phyloP scores from a whole-genome alignment of 2,329 filamentous ascomycete species.

The Venturia nashicola region DNA sequence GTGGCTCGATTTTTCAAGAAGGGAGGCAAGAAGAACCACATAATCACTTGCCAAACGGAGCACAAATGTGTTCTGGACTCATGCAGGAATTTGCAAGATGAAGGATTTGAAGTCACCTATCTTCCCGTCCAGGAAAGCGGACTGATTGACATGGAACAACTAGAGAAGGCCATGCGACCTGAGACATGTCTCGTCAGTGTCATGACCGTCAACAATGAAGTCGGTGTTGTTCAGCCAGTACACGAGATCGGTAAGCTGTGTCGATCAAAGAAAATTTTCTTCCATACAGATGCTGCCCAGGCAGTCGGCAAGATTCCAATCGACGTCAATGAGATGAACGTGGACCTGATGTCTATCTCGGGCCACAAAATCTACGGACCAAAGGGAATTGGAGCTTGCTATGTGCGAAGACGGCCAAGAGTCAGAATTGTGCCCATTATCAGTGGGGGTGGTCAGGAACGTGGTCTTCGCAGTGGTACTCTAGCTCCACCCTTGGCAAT shows the following conservation, averaged over 20 bases:
- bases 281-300: constrained; percentile 94
- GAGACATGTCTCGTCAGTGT: constrained; percentile 90
- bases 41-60: constrained; percentile 94
- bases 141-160: constrained; percentile 69
- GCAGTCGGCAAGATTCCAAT: constrained; percentile 97
- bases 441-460: constrained; percentile 88
- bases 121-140: constrained; percentile 80
- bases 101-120: constrained; percentile 95
- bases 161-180: constrained; percentile 79
- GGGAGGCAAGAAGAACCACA: constrained; percentile 93
- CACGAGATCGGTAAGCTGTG: constrained; percentile 90
- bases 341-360: constrained; percentile 97
- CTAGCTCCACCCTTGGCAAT: constrained; percentile 79
- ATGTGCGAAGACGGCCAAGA: constrained; percentile 79
- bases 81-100: constrained; percentile 90
- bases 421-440: constrained; percentile 95
- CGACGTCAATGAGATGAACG: constrained; percentile 94
- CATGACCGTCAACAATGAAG: constrained; percentile 99
- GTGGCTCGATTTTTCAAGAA: constrained; percentile 91
- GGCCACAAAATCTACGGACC: constrained; percentile 98
- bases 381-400: constrained; percentile 94
- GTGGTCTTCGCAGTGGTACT: constrained; percentile 87
- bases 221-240: constrained; percentile 95
- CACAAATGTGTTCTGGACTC: constrained; percentile 98
- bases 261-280: constrained; percentile 85